Evolutionary conservation across 805 yeast species (phyloP), one percentile per base, ranked within the genome.

Genomic region (Schwanniomyces vanrijiae): DNA sequence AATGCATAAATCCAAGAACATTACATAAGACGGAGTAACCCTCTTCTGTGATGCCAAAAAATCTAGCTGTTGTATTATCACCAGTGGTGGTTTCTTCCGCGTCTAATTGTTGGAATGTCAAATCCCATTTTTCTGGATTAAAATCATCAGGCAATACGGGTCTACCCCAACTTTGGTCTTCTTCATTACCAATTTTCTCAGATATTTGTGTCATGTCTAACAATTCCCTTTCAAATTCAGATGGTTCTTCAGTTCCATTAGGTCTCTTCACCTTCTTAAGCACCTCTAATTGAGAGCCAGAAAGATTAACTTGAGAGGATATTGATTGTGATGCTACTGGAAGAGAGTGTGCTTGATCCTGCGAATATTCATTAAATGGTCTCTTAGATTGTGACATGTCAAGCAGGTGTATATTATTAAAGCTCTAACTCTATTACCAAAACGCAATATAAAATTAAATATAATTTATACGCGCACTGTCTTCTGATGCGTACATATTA

Each of bases 11-110:
- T 5, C 96, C 96, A 2, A 86, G 80, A 13, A 94, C 94, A 55
- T 87, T 90, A 69, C 98, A 91, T 54, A 91, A 75, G 18, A 94
- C 88, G 0, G 97, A 88, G 60, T 90, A 73, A 3, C 99, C 99
- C 46, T 81, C 84, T 48, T 76, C 80, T 1, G 98, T 90, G 34
- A 95, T 90, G 47, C 99, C 99, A 65, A 91, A 94, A 60, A 95
- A 86, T 46, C 97, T 78, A 0, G 91, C 88, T 1, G 81, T 76
- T 0, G 86, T 79, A 21, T 78, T 73, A 13, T 81, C 83, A 31
- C 80, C 79, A 7, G 79, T 62, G 24, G 68, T 61, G 2, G 88
- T 79, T 58, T 94, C 99, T 59, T 94, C 98, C 1, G 96, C 96
- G 64, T 94, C 99, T 56, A 94, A 73, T 60, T 94, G 99, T 65